These are phyloP conservation scores for Bombardia bombarda DNA, from an alignment of 495 filamentous ascomycete genomes.

Conservation along the genomic window DNA sequence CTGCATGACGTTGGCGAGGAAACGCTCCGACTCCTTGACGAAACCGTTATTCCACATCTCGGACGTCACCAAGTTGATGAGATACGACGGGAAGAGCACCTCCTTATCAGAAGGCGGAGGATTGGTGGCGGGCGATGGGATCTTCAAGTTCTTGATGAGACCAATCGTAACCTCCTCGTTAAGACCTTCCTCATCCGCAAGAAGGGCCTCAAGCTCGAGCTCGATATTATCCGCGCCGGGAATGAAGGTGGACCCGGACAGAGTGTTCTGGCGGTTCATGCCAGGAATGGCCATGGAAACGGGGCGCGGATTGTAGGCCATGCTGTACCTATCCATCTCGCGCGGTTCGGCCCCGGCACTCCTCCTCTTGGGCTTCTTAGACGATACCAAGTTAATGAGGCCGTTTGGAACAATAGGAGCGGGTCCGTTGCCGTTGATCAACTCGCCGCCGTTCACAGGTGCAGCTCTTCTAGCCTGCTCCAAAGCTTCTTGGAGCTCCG, in stretches of 20 bases:
- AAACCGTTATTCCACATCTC: slow-evolving; percentile 99
- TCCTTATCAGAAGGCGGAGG: slow-evolving; percentile 95
- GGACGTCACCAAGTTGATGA: slow-evolving; percentile 97
- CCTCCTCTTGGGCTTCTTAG: slow-evolving; percentile 93
- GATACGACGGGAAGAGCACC: slow-evolving; percentile 94
- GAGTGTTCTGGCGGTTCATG: slow-evolving; percentile 54
- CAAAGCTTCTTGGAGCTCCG: slow-evolving; percentile 85
- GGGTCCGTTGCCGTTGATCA: slow-evolving; percentile 52
- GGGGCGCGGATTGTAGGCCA: slow-evolving; percentile 85
- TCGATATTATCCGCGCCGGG: slow-evolving; percentile 84
- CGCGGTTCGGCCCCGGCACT: slow-evolving; percentile 87
- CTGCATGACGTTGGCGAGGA: slow-evolving; percentile 99
- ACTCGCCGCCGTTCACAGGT: slow-evolving; percentile 61
- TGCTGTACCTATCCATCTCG: slow-evolving; percentile 78
- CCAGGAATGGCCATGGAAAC: slow-evolving; percentile 82
- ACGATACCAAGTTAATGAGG: slow-evolving; percentile 92
- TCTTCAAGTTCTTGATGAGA: slow-evolving; percentile 91
- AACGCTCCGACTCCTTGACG: slow-evolving; percentile 98
- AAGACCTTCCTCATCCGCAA: slow-evolving; percentile 89
- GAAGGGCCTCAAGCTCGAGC: slow-evolving; percentile 82
- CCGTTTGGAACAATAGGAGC: slow-evolving; percentile 54
- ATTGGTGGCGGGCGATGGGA: slow-evolving; percentile 72
- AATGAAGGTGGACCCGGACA: slow-evolving; percentile 58
- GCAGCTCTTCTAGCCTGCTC: slow-evolving; percentile 69
- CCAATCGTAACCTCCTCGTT: slow-evolving; percentile 96